Base-by-base conservation (phyloP, 192 early-diverging fungal species). In the Coemansia sp. region DNA sequence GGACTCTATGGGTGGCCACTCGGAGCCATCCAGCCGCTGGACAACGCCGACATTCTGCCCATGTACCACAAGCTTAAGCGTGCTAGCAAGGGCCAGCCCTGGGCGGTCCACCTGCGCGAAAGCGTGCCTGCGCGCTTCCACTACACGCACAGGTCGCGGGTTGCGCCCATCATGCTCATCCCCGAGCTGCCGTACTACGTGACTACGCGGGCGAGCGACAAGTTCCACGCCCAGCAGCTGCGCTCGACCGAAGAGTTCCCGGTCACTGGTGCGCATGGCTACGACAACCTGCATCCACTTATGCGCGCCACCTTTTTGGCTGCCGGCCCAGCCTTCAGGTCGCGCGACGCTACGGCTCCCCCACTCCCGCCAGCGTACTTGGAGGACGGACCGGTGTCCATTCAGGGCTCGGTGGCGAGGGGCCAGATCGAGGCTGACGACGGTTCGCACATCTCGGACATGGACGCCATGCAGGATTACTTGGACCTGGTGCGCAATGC, bases 241-340 rank as follows among this genome's bases (percentile, higher is more conserved):
- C 11, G 27, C 24, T 58, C 54, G 11, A 62, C 59, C 11, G 50
- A 63, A 0, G 53, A 64, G 10, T 60, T 66, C 56, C 55, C 60
- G 8, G 65, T 73, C 2, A 64, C 68, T 26, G 94, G 93, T 15
- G 79, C 83, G 24, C 95, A 98, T 68, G 95, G 95, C 7, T 98
- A 92, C 76, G 90, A 94, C 62, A 83, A 89, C 72, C 35, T 80
- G 60, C 63, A 85, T 32, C 68, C 75, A 4, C 85, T 90, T 14
- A 98, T 97, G 93, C 82, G 90, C 7, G 89, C 91, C 2, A 88
- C 92, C 9, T 93, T 95, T 68, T 67, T 93, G 53, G 94, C 93
- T 2, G 74, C 67, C 19, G 94, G 92, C 3, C 90, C 91, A 0
- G 69, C 82, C 3, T 89, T 92, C 67, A 52, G 68, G 27, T 21